phyloP scores from a whole-genome alignment of 176 grass and related monocot genomes.

The Carex myosuroides region DNA sequence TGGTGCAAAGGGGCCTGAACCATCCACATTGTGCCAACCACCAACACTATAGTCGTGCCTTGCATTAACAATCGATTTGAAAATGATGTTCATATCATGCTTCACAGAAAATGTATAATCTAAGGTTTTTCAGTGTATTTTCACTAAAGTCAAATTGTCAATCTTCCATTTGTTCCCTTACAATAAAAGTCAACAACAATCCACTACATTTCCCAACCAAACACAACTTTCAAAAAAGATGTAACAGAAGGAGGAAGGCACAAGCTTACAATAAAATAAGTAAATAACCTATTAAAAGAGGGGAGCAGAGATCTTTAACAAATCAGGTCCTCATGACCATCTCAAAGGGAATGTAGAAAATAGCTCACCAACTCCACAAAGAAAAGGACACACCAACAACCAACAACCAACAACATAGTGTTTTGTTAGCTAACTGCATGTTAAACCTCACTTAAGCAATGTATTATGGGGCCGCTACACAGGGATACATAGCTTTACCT shows the following conservation, averaged over 20 bases:
- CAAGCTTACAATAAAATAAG: not conserved
- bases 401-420: not conserved
- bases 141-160: not conserved
- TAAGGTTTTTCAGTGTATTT: not conserved
- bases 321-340: not conserved
- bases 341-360: not conserved
- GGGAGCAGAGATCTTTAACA: not conserved
- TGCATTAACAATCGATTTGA: not conserved
- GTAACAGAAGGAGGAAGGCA: not conserved
- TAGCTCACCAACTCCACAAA: constrained; percentile 3
- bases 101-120: not conserved
- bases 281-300: not conserved
- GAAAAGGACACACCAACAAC: constrained; percentile 7
- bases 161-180: not conserved
- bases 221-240: not conserved
- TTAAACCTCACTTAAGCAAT: not conserved
- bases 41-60: not conserved
- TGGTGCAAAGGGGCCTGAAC: not conserved
- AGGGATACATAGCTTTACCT: too few relatives aligned
- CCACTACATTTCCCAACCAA: not conserved
- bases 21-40: not conserved
- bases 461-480: not conserved
- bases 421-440: not conserved
- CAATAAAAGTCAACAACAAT: not conserved
- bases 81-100: not conserved